Conservation (phyloP, 2,329 filamentous ascomycete genomes). For the Cytospora paraplurivora region DNA sequence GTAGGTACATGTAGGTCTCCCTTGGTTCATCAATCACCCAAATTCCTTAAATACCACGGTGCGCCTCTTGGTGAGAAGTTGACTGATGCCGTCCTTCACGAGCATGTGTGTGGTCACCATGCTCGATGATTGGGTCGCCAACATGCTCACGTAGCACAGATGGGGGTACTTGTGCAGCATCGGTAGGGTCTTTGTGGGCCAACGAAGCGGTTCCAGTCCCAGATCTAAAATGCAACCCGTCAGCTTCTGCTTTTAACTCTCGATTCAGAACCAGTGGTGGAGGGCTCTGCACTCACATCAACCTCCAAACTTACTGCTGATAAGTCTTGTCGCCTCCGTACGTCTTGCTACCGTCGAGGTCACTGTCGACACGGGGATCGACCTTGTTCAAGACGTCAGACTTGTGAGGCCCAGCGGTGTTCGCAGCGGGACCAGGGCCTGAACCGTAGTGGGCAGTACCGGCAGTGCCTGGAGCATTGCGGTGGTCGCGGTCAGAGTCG, state of each 20-base stretch:
- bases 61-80: slow-evolving; percentile 50
- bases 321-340: slow-evolving; percentile 56
- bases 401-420: slow-evolving; percentile 56
- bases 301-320: slow-evolving; percentile 42
- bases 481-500: slow-evolving; percentile 41
- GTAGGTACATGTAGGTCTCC: background rate
- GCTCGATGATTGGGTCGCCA: slow-evolving; percentile 49
- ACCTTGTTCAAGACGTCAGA: slow-evolving; percentile 56
- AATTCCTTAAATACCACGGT: slow-evolving; percentile 46
- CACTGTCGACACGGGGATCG: slow-evolving; percentile 58
- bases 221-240: background rate
- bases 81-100: slow-evolving; percentile 50
- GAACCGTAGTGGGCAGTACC: slow-evolving; percentile 26
- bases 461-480: slow-evolving; percentile 31
- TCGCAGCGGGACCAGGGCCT: slow-evolving; percentile 42
- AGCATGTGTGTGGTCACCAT: slow-evolving; percentile 47
- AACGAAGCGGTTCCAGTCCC: slow-evolving; percentile 4
- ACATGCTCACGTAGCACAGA: slow-evolving; percentile 53
- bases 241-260: background rate
- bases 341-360: slow-evolving; percentile 58
- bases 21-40: background rate
- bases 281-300: slow-evolving; percentile 15
- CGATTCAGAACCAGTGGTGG: slow-evolving; percentile 34
- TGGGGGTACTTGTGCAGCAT: slow-evolving; percentile 60
- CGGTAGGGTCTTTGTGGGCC: slow-evolving; percentile 49